Base-by-base conservation (phyloP, 2,329 filamentous ascomycete species). In the Paradendryphiella salina region DNA sequence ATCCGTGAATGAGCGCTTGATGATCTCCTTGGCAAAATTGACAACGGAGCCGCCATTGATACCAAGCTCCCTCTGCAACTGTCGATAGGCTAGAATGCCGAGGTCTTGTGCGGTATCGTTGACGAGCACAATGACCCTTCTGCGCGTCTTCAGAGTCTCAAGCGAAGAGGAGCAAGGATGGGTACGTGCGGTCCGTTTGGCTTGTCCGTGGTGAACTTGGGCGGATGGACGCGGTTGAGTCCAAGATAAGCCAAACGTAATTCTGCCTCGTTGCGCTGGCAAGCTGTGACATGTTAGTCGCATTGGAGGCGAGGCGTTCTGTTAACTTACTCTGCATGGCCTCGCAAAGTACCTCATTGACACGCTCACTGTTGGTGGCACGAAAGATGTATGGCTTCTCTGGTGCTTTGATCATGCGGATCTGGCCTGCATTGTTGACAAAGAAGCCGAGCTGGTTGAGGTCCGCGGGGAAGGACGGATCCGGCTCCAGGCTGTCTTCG, bases 91-190 rank as follows among this genome's bases (percentile, higher is more conserved):
- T 57, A 92, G 80, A 28, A 93, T 74, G 0, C 89, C 91, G 0
- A 95, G 79, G 45, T 93, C 86, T 64, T 93, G 86, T 2, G 82
- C 76, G 61, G 94, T 87, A 63, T 95, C 88, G 48, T 90, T 89
- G 61, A 96, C 82, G 44, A 96, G 73, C 37, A 96, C 73, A 17
- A 95, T 76, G 13, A 96, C 75, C 33, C 88, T 85, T 38, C 80
- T 78, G 47, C 82, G 82, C 8, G 69, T 70, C 17, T 72, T 62
- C 3, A 94, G 70, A 52, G 85, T 77, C 5, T 72, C 63, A 15
- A 65, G 59, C 10, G 75, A 59, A 6, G 83, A 6, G 83, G 85
- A 6, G 82, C 74, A 51, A 93, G 82, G 61, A 96, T 89, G 0
- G 85, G 85, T 5, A 90, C 76, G 55, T 90, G 83, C 0, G 85